phyloP scores from a whole-genome alignment of 2,329 filamentous ascomycete species.

The Pseudogymnoascus sp. region DNA sequence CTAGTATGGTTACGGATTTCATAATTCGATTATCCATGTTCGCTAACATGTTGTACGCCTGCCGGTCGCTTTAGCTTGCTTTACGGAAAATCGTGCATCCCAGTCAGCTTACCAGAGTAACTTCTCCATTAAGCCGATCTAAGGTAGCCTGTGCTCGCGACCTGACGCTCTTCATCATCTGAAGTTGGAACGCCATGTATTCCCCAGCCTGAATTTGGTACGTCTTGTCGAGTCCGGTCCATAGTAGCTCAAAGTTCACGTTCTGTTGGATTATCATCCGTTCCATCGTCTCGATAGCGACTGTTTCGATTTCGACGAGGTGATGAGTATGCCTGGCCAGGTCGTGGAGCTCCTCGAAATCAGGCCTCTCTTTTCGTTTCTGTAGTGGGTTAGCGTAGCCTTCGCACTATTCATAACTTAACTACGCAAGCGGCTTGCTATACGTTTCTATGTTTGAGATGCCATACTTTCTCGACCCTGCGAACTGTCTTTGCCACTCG shows the following conservation, averaged over 20 bases:
- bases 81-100: background rate
- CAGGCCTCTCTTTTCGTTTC: background rate
- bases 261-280: background rate
- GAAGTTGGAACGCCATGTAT: background rate
- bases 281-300: background rate
- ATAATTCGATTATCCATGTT: constrained; percentile 15
- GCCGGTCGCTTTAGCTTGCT: background rate
- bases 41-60: constrained; percentile 5
- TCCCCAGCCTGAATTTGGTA: background rate
- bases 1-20: constrained; percentile 16
- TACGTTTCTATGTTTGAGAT: no score
- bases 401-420: background rate
- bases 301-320: background rate
- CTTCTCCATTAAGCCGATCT: background rate
- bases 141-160: background rate
- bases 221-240: background rate
- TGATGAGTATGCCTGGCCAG: background rate
- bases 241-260: background rate
- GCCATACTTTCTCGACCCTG: background rate
- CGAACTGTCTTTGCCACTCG: background rate
- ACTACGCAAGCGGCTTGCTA: no score
- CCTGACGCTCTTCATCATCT: background rate
- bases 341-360: background rate
- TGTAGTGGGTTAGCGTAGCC: background rate
- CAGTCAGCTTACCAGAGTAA: background rate